A percentile compares a stretch with the other conserved stretches of the same genome.
These are phyloP conservation scores for Fraxinus platypoda DNA, from an alignment of 305 asterid genomes.

Conservation along the genomic window DNA sequence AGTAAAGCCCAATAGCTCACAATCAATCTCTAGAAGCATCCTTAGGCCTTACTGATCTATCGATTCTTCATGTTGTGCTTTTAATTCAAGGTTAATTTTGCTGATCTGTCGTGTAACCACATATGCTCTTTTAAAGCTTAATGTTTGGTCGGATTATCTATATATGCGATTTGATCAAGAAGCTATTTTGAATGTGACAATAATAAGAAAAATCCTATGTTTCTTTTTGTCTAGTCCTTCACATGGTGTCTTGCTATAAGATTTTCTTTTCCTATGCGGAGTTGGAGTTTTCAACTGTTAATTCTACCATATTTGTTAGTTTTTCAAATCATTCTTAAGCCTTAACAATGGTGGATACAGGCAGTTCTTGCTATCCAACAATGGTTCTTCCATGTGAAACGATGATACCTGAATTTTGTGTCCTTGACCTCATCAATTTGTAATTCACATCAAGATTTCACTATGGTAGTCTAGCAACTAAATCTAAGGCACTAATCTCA, in stretches of 20 bases:
- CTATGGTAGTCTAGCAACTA: background rate
- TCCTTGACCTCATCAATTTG: background rate
- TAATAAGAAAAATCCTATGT: conserved; percentile 30
- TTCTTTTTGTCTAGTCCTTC: background rate
- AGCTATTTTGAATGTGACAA: conserved; percentile 35
- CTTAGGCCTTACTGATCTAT: conserved; percentile 61
- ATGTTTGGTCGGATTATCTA: conserved; percentile 23
- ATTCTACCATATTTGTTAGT: background rate
- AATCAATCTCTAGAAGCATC: conserved; percentile 73
- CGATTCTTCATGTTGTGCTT: conserved; percentile 37
- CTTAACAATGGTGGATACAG: background rate
- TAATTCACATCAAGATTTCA: background rate
- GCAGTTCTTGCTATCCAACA: background rate
- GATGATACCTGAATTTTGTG: background rate
- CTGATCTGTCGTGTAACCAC: conserved; percentile 27
- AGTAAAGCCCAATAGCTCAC: conserved; percentile 56
- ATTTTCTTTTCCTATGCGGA: background rate
- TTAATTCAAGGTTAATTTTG: conserved; percentile 31
- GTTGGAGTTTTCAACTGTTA: background rate
- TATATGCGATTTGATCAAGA: conserved; percentile 31
- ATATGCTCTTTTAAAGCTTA: conserved; percentile 31
- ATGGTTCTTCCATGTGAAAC: background rate
- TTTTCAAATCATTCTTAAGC: background rate
- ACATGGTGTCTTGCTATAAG: background rate
- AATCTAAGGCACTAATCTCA: background rate